phyloP scores from a whole-genome alignment of 371 early-diverging fungal genomes.

The Entomophthora muscae region DNA sequence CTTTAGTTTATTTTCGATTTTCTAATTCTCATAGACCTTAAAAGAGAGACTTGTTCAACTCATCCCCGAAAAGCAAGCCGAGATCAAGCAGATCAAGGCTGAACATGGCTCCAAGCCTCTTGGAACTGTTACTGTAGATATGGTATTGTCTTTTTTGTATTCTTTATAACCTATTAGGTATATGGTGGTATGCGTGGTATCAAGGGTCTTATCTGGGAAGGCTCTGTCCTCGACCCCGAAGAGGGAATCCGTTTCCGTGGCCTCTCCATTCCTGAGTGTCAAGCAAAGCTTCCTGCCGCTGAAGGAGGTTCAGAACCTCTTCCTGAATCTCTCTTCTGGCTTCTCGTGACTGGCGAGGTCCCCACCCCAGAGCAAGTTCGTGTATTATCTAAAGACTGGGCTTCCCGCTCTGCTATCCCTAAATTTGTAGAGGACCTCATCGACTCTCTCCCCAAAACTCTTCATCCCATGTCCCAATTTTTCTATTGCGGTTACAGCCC shows the following conservation, averaged over 20 bases:
- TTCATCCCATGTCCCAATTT: slow-evolving; percentile 99
- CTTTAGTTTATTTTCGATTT: not conserved
- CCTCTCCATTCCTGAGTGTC: slow-evolving; percentile 91
- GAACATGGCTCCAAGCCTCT: slow-evolving; percentile 76
- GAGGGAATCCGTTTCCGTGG: slow-evolving; percentile 98
- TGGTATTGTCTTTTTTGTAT: slow-evolving; percentile 23
- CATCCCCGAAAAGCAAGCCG: slow-evolving; percentile 84
- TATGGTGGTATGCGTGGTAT: slow-evolving; percentile 98
- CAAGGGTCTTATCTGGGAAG: slow-evolving; percentile 97
- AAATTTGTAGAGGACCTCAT: slow-evolving; percentile 86
- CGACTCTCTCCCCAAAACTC: slow-evolving; percentile 91
- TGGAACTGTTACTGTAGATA: slow-evolving; percentile 91
- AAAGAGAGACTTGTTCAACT: slow-evolving; percentile 86
- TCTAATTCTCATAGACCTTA: slow-evolving; percentile 27
- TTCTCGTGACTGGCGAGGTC: slow-evolving; percentile 92
- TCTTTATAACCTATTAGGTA: slow-evolving; percentile 11
- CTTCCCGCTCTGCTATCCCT: slow-evolving; percentile 79
- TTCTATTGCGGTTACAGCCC: slow-evolving; percentile 85
- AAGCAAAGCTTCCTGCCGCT: slow-evolving; percentile 72
- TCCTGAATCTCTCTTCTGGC: slow-evolving; percentile 96
- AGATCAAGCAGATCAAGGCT: slow-evolving; percentile 82
- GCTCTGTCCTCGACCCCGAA: slow-evolving; percentile 90
- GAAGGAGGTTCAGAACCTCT: slow-evolving; percentile 84
- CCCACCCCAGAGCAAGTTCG: slow-evolving; percentile 88
- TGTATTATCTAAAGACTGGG: slow-evolving; percentile 86